Conservation (phyloP, 2,329 filamentous ascomycete genomes). For the Orbilia quercus region DNA sequence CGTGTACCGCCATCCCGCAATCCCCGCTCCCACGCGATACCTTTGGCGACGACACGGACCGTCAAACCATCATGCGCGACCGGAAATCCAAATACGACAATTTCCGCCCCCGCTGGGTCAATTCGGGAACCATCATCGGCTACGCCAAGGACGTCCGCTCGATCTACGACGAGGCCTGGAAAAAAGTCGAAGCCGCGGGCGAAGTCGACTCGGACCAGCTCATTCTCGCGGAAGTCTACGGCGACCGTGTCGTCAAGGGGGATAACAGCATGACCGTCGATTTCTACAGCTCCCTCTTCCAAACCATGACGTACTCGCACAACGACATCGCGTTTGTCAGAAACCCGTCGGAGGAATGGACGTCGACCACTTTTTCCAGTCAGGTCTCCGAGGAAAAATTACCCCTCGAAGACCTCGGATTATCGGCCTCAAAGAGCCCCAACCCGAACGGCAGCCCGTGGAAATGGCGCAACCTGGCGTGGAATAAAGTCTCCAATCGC, state of each 20-base stretch:
- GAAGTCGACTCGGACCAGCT: conserved; percentile 64
- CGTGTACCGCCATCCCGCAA: conserved; percentile 64
- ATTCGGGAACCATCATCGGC: conserved; percentile 66
- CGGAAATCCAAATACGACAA: conserved; percentile 58
- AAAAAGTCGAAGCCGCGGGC: conserved; percentile 62
- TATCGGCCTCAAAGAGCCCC: conserved; percentile 44
- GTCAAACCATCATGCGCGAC: conserved; percentile 59
- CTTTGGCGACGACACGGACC: conserved; percentile 63
- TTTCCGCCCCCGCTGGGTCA: conserved; percentile 63
- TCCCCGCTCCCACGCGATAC: conserved; percentile 61
- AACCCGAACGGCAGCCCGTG: conserved; percentile 52
- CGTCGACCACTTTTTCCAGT: conserved; percentile 38
- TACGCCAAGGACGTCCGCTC: conserved; percentile 62
- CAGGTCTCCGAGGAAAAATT: conserved; percentile 26
- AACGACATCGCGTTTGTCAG: conserved; percentile 49
- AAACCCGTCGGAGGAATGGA: conserved; percentile 43
- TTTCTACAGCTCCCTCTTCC: conserved; percentile 56
- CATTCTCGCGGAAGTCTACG: conserved; percentile 65
- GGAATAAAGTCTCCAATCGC: conserved; percentile 52
- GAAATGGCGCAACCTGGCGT: conserved; percentile 51
- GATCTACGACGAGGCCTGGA: conserved; percentile 61
- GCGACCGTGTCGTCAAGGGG: conserved; percentile 65
- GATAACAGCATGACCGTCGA: conserved; percentile 59
- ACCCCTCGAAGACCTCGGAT: conserved; percentile 32
- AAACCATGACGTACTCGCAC: conserved; percentile 56